These are phyloP conservation scores for Wickerhamomyces silvicola DNA, from an alignment of 805 yeast genomes.

Conservation along the genomic window DNA sequence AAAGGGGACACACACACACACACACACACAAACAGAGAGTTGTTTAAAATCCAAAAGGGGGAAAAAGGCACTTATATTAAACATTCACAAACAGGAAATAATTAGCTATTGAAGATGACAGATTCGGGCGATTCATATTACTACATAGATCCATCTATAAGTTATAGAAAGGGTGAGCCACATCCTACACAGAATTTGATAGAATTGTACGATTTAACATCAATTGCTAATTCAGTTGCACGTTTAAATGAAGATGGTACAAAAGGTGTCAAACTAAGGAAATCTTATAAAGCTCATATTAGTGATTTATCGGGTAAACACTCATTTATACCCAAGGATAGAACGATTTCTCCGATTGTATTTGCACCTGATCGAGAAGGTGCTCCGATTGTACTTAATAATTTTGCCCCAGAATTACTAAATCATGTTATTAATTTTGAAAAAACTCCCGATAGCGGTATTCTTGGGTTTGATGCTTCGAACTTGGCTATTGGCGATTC, in stretches of 20 bases:
- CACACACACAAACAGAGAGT: no score
- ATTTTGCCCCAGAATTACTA: constrained; percentile 44
- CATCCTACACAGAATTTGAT: constrained; percentile 72
- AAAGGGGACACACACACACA: no score
- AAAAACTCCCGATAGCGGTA: constrained; percentile 59
- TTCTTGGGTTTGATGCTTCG: constrained; percentile 69
- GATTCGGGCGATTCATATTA: constrained; percentile 24
- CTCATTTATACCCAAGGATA: constrained; percentile 45
- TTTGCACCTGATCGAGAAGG: constrained; percentile 25
- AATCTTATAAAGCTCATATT: constrained; percentile 91
- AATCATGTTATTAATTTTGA: constrained; percentile 50
- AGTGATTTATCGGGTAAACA: constrained; percentile 80
- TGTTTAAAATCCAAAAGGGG: no score
- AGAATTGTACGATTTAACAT: constrained; percentile 57
- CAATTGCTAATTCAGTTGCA: constrained; percentile 73
- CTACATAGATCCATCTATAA: constrained; percentile 30
- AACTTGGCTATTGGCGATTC: constrained; percentile 55
- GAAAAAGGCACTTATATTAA: no score
- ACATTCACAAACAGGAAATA: no score
- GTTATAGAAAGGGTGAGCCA: constrained; percentile 40
- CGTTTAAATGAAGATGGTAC: constrained; percentile 83
- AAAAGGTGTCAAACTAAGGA: constrained; percentile 86
- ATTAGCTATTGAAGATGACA: background rate
- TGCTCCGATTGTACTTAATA: constrained; percentile 40
- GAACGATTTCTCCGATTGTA: constrained; percentile 32